Base-by-base conservation (phyloP, 805 yeast genomes). In the Yarrowia bubula region DNA sequence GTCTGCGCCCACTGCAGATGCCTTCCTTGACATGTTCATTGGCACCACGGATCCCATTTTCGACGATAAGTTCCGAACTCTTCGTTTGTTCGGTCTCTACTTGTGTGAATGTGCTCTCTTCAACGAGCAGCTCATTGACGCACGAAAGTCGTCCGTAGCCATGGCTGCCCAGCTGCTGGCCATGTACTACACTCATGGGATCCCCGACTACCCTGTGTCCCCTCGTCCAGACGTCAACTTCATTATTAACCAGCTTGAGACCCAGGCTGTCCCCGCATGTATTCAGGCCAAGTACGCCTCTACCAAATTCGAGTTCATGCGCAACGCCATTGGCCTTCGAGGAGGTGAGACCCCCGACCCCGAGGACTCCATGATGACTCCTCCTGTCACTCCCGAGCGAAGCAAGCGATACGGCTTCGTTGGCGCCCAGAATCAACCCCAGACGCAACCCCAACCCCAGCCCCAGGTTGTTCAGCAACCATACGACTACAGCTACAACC, bases 1-100 rank as follows among this genome's bases (percentile, higher is more conserved):
- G 63, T 83, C 82, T 55, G 89, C 86, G 68, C 90, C 96, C 3
- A 81, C 82, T 67, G 71, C 81, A 57, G 79, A 78, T 61, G 81
- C 82, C 68, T 86, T 73, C 66, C 69, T 79, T 43, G 77, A 76
- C 66, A 55, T 69, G 50, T 58, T 60, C 58, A 66, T 71, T 43
- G 66, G 67, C 39, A 58, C 50, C 43, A 44, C 51, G n/a, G 64
- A 58, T 17, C 64, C 64, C 43, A 28, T 58, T 13, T 58, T 58
- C 9, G 64, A 58, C 28, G 64, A 58, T 18, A 43, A 58, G 43
- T 43, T 58, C 51, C 43, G 51, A 43, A 58, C 64, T 5, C 32
- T 58, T 13, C 41, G 51, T 6, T 11, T 58, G 50, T 44, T 43
- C 28, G 64, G 51, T 6, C 51, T 58, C 10, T 58, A 58, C 42